Evolutionary conservation across 768 basidiomycete species (phyloP), one percentile per base, ranked within the genome.

Genomic region (Solioccasus polychromus): DNA sequence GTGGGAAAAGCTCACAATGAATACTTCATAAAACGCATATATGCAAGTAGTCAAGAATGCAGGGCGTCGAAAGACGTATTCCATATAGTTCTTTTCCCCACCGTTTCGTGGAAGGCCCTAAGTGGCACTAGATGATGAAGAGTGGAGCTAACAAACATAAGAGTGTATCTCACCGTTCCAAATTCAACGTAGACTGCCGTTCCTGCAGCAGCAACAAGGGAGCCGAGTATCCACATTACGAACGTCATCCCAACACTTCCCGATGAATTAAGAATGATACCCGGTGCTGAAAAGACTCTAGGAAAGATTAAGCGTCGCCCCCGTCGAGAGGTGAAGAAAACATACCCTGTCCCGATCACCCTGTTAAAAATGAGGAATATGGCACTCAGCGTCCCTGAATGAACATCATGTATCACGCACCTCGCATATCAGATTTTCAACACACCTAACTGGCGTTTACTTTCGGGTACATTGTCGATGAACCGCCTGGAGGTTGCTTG

Each of bases 31-130:
- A 15, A 74, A 63, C 2, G 79, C 72, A 50, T 75, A 87, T 8
- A 72, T 55, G 53, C 82, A 86, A 5, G 83, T 81, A 11, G 68
- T 71, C 56, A 88, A 61, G 54, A 81, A 84, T 39, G 70, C 74
- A 7, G 85, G 86, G 5, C 71, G 70, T 37, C 76, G 69, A 62
- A 77, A 88, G n/a, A 86, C 75, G 58, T 73, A 85, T 50, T 86
- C 84, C 29, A 88, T 64, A 53, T 88, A 88, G 41, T 81, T 85
- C 67, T 88, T 88, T 68, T 88, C 85, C 2, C 82, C 86, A 1
- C 86, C 86, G 44, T 73, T 87, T 3, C 78, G 70, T 2, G 86
- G 86, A 2, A 88, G 69, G n/a, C 79, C 83, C 82, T 86, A 39
- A 6, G 17, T 15, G 20, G 3, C 6, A 45, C 2, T 24, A 17